Base-by-base conservation (phyloP, 2,329 filamentous ascomycete species). In the Lecanicillium sp. region DNA sequence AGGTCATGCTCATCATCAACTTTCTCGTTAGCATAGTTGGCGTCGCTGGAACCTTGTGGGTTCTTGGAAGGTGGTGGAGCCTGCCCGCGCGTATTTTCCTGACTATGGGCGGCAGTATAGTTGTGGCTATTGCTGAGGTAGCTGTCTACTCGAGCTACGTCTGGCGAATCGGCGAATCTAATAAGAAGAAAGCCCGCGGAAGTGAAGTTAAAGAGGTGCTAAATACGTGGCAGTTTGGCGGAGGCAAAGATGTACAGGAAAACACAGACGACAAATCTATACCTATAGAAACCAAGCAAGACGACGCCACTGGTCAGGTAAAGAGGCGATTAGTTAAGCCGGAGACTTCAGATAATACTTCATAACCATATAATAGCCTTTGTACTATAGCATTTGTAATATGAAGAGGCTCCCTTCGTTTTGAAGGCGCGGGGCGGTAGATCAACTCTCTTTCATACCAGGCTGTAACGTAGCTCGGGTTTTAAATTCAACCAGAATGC, bases 21-120 rank as follows among this genome's bases (percentile, higher is more conserved):
- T 87, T 96, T 36, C 64, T 95, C 29, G 70, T 95, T 38, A 94
- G 86, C 37, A 84, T 95, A 38, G 65, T 90, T 3, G 85, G 89
- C 32, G 84, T 83, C 36, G 83, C 79, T 3, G 78, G 73, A 3
- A 85, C 83, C 7, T 72, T 92, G 25, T 92, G 85, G 85, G 70
- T 88, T n/a, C 73, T 74, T 13, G 82, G 82, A 2, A 70, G 79
- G 36, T 85, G 83, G 71, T 90, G 84, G 85, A 80, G 72, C 45
- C 73, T 81, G 2, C 78, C 84, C 0, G 71, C 78, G 31, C 67
- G 85, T 18, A 54, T 92, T 43, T 81, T 83, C 29, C 58, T 89
- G 35, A 82, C 82, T 22, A 70, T 92, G 64, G 75, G 73, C 6
- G 83, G 84, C 2, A 80, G 79, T 43, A 62, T 81, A 2, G 52